Evolutionary conservation across 1,284 basidiomycete species (phyloP), one percentile per base, ranked within the genome.

Genomic region (Xerocomus minutiporus): DNA sequence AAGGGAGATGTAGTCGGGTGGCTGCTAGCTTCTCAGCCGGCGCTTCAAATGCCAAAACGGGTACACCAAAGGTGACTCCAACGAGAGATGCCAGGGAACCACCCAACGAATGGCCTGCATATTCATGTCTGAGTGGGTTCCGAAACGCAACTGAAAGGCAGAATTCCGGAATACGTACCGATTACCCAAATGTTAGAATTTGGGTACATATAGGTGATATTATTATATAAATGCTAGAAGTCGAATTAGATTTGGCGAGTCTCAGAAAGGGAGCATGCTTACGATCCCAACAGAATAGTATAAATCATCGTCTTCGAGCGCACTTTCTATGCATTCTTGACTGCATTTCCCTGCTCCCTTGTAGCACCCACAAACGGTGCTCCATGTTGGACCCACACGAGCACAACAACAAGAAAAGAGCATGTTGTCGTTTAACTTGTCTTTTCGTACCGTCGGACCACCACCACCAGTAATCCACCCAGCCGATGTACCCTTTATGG

Each of bases 351-450:
- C 80, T 12, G 78, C 73, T 1, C 87, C 82, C 2, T 79, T 71
- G 64, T 85, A 88, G 69, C 93, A 95, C 58, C 84, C 86, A 67
- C 93, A 95, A 0, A 94, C 92, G 0, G 91, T 79, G 28, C 79
- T 75, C 92, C 91, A 94, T 0, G 90, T 88, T 55, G 88, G 86
- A 51, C 88, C 88, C 17, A 95, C 89, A 15, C 87, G 77, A 1
- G 91, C 91, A 63, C 92, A 95, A 68, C 93, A 95, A 71, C 93
- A 95, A 1, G 90, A 93, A 72, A 94, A 94, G 23, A 95, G 71
- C 35, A 92, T 73, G 62, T 96, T 96, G 67, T 94, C 93, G 63
- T 94, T 95, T 43, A 86, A 73, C 73, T 92, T 93, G 75, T 95
- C 93, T 61, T 76, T 81, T 57, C 70, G 73, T 48, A 73, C 74